phyloP scores from a whole-genome alignment of 176 grass and related monocot genomes.

The Eragrostis nindensis region DNA sequence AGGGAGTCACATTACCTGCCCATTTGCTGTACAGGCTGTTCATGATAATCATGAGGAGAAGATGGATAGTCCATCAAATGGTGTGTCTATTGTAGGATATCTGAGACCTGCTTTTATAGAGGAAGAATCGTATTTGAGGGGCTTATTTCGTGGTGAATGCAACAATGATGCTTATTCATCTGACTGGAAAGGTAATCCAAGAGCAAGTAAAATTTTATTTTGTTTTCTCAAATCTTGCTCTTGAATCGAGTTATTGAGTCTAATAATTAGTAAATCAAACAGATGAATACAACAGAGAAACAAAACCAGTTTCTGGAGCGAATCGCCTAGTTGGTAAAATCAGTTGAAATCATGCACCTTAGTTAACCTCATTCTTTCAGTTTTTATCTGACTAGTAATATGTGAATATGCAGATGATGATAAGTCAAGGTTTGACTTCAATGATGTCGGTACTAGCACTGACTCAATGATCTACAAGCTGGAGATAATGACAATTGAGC shows the following conservation, averaged over 20 bases:
- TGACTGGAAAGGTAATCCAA: slow-evolving; percentile 67
- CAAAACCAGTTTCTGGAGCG: slow-evolving; percentile 44
- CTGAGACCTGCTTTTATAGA: slow-evolving; percentile 83
- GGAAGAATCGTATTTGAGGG: slow-evolving; percentile 89
- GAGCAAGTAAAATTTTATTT: slow-evolving; percentile 20
- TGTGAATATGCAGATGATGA: slow-evolving; percentile 62
- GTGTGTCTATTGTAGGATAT: slow-evolving; percentile 83
- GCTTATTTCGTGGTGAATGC: slow-evolving; percentile 57
- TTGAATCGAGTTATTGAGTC: slow-evolving; percentile 3
- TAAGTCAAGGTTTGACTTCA: slow-evolving; percentile 59
- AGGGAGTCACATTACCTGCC: slow-evolving; percentile 20
- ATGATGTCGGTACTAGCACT: slow-evolving; percentile 41
- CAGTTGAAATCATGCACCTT: slow-evolving; percentile 11
- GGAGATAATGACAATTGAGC: slow-evolving; percentile 82
- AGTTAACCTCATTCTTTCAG: slow-evolving; percentile 10
- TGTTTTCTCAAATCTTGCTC: slow-evolving; percentile 2
- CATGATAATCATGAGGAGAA: slow-evolving; percentile 53
- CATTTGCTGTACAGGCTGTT: slow-evolving; percentile 58
- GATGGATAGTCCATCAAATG: slow-evolving; percentile 82
- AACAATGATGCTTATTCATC: slow-evolving; percentile 51
- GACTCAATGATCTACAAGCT: slow-evolving; percentile 85
- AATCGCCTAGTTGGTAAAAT: slow-evolving; percentile 59
- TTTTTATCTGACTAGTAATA: slow-evolving; percentile 27
- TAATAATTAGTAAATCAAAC: slow-evolving; percentile 45
- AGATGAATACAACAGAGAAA: slow-evolving; percentile 60